Evolutionary conservation across 495 filamentous ascomycete species (phyloP), one percentile per base, ranked within the genome.

Genomic region (Penicillium mononematosum): DNA sequence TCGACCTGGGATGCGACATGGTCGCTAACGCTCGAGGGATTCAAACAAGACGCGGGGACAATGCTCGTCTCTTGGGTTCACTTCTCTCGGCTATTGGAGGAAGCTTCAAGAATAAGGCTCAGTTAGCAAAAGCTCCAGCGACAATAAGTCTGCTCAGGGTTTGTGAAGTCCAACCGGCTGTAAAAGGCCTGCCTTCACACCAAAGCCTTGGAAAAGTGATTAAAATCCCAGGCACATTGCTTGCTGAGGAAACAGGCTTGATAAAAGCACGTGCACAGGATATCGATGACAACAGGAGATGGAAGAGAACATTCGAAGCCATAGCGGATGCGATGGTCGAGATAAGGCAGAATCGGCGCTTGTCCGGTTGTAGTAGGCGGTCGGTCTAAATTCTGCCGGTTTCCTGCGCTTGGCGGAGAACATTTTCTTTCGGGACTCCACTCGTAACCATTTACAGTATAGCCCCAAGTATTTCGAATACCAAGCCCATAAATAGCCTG

Each of bases 161-260:
- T 67, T 69, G 67, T 73, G 73, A 76, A 74, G 69, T 77, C 75
- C 75, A 76, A 78, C 75, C 76, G 63, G 74, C 72, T 76, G 64
- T 64, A 65, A 68, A 56, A 70, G 66, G 71, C 68, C 71, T 70
- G 67, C 65, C 60, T 68, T 68, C 62, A 61, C 67, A 65, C 67
- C 67, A 67, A 63, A 68, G 66, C 61, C 66, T 64, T 52, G 48
- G 10, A 63, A 59, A 47, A 59, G 59, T 58, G 63, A 65, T 64
- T 56, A 64, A 22, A 29, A 47, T 34, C 45, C 52, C 49, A 53
- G 39, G 61, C 59, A 52, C 63, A 67, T 71, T 47, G 36, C 27
- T 50, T 45, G 29, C 7, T 27, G 32, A 46, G n/a, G 48, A n/a
- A 29, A 46, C 31, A 52, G 31, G 31, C 41, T 46, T 50, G 45